Base-by-base conservation (phyloP, 306 rosid species). In the Cicer yamashitae region DNA sequence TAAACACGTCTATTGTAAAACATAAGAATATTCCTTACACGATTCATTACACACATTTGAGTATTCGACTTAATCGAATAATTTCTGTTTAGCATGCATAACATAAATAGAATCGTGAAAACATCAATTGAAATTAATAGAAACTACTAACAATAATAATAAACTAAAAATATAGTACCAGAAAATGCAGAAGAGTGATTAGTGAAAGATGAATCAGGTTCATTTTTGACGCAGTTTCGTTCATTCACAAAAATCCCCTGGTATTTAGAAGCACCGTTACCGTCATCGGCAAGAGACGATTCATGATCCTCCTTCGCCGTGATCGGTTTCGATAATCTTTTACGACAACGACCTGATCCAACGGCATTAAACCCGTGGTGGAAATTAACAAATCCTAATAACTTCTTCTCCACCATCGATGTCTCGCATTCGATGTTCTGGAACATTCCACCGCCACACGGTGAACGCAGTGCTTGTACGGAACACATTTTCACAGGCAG, bases 301-400 rank as follows among this genome's bases (percentile, higher is more conserved):
- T 13, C 81, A 34, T 14, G 12, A 2, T 63, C 65, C 18, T 70
- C 88, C 76, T 46, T 70, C 25, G 91, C 89, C 83, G 81, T 80
- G 63, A 85, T 79, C 52, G 88, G 89, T 61, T 52, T 52, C 37
- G 68, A 79, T 34, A 74, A 45, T n/a, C 82, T 82, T 65, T 30
- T 70, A 43, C 66, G 63, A 11, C 82, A 75, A 37, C 63, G 63
- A 45, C 39, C 30, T 30, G 46, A 52, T 63, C 85, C 87, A 77
- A 53, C 79, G 53, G 59, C 94, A 87, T 84, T 83, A 82, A 52
- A 65, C 38, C 54, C 84, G 9, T 10, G 13, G 30, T 20, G 20
- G 37, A 68, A 45, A 59, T 50, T 88, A 40, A 40, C 7, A 15
- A 90, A 78, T 66, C 84, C 83, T 64, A 79, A 20, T 4, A 30